Base-by-base conservation (phyloP, 2,329 filamentous ascomycete species). In the Teratosphaeria viscida region DNA sequence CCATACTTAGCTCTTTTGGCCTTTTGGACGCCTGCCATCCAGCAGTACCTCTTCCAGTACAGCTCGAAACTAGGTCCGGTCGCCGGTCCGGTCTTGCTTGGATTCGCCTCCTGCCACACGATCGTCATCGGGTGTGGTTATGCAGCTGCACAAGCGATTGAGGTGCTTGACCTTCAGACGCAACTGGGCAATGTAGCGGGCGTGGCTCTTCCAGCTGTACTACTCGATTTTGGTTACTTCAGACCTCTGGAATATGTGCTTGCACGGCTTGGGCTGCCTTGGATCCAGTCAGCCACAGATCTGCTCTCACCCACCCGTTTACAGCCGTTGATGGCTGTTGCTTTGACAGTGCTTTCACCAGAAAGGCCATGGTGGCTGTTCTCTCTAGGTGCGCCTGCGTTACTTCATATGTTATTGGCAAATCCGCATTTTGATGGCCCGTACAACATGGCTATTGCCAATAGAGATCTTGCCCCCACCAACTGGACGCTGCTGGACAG, bases 401-500 rank as follows among this genome's bases (percentile, higher is more conserved):
- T 95, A 47, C 71, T 90, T 6, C 87, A 92, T 70, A 86, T 87
- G 0, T 77, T 85, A 34, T 77, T 86, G 39, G 79, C 85, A 57
- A 96, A 96, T 72, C 82, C 86, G 0, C 91, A 96, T 71, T 77
- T 89, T 56, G 82, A 84, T 55, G 82, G 85, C 0, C 78, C 81
- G 0, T 77, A 78, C 64, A 84, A 85, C 0, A 84, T 85, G 0
- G 73, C 77, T 1, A 75, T 79, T 0, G 76, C 94, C 43, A 92
- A 95, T 68, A 75, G 76, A 5, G 86, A 83, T 0, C 76, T 97
- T 52, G 74, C 77, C 23, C 73, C 78, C 0, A 79, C 87, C 39
- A 84, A 87, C 16, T 97, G 87, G 81, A 82, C 83, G 1, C 75
- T 97, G 1, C 72, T 97, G 53, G 92, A 91, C 55, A 85, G 94